Conservation (phyloP, 306 rosid genomes). For the Citrullus colocynthis region DNA sequence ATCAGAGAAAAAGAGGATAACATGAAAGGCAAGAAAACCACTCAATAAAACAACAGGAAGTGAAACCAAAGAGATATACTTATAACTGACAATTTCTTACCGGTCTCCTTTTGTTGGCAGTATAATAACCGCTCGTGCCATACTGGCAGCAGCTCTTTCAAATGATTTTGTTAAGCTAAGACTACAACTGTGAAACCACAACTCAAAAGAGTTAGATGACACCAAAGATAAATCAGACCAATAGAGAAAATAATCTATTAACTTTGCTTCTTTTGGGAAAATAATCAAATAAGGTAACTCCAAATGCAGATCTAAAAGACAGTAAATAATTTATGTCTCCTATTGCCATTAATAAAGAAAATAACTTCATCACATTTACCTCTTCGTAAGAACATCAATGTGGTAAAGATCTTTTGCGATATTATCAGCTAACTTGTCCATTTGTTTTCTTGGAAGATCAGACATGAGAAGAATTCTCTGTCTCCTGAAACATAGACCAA, state of each 20-base stretch:
- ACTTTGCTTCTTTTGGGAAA: not conserved
- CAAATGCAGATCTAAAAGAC: not conserved
- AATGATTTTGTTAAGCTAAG: conserved; percentile 74
- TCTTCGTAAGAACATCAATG: conserved; percentile 79
- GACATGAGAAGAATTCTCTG: conserved; percentile 96
- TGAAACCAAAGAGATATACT: not conserved
- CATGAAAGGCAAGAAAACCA: not conserved
- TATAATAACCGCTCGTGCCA: conserved; percentile 87
- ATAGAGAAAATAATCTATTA: not conserved
- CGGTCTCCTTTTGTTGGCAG: conserved; percentile 80
- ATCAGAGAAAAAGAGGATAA: not conserved
- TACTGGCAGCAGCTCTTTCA: conserved; percentile 90
- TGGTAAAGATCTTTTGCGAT: conserved; percentile 66
- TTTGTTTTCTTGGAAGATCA: conserved; percentile 91
- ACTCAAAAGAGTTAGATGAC: conserved; percentile 20
- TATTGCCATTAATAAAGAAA: not conserved
- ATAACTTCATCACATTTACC: conserved; percentile 21
- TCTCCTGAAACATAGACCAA: conserved; percentile 39
- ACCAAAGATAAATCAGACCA: conserved; percentile 1
- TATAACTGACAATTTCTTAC: conserved; percentile 35
- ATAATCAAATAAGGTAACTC: not conserved
- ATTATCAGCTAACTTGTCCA: conserved; percentile 67
- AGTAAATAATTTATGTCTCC: not conserved
- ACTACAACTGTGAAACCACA: conserved; percentile 65
- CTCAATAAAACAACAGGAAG: not conserved